These are phyloP conservation scores for Hypholoma fasciculare DNA, from an alignment of 768 basidiomycete species.

Conservation along the genomic window DNA sequence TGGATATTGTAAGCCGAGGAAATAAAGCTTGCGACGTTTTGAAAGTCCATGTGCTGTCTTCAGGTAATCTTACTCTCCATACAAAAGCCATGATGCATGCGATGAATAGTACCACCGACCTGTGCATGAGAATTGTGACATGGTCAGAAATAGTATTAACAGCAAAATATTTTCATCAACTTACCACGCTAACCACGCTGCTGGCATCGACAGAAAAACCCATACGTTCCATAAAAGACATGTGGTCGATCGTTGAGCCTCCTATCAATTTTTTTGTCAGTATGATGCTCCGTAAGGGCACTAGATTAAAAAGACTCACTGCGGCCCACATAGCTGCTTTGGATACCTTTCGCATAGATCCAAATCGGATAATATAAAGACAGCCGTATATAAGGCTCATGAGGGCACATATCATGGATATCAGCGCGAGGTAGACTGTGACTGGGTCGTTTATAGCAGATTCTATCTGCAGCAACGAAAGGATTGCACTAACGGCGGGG, in stretches of 20 bases:
- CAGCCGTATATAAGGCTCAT: constrained; percentile 63
- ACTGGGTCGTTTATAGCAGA: constrained; percentile 48
- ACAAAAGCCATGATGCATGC: constrained; percentile 26
- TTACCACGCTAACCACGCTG: constrained; percentile 61
- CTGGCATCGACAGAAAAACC: constrained; percentile 62
- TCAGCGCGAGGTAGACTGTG: constrained; percentile 52
- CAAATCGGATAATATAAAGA: constrained; percentile 61
- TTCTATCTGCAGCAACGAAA: constrained; percentile 32
- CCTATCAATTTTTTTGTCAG: constrained; percentile 24
- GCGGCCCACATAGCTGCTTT: constrained; percentile 60
- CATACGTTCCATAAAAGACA: constrained; percentile 56
- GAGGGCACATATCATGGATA: constrained; percentile 57
- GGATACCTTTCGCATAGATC: constrained; percentile 59
- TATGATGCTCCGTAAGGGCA: neutral
- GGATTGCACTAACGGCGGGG: constrained; percentile 24
- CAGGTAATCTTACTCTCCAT: constrained; percentile 18
- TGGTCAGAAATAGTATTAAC: neutral
- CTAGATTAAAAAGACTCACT: constrained; percentile 27
- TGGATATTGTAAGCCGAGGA: constrained; percentile 45
- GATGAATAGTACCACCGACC: constrained; percentile 26
- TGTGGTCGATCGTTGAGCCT: constrained; percentile 38
- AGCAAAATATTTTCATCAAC: neutral
- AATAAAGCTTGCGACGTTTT: constrained; percentile 20
- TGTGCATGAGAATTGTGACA: neutral
- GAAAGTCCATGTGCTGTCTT: neutral